These are phyloP conservation scores for Teunomyces kruisii DNA, from an alignment of 805 yeast genomes.

Conservation along the genomic window DNA sequence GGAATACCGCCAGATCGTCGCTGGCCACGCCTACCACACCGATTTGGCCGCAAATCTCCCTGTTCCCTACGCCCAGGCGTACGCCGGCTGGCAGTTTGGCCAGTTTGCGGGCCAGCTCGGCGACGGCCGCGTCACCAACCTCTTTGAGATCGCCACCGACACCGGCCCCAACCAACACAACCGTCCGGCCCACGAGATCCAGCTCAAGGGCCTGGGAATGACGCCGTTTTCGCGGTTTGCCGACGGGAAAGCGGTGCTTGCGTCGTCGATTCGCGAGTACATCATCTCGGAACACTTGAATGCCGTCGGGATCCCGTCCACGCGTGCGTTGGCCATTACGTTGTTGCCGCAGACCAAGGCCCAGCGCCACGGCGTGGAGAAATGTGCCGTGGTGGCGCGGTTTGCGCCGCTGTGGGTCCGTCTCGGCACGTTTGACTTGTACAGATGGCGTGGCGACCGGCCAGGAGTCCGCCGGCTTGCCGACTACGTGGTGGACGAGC, in stretches of 20 bases:
- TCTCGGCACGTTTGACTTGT: constrained; percentile 84
- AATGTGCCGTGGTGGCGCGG: constrained; percentile 81
- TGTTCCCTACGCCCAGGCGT: constrained; percentile 85
- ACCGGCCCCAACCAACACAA: constrained; percentile 15
- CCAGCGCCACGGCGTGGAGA: constrained; percentile 66
- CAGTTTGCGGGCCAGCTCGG: constrained; percentile 96
- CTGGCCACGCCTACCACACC: constrained; percentile 51
- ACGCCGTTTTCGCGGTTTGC: constrained; percentile 95
- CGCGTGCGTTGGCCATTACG: constrained; percentile 77
- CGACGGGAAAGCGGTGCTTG: constrained; percentile 90
- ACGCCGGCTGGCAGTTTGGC: constrained; percentile 97
- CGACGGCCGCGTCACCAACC: constrained; percentile 85
- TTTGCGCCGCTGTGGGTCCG: constrained; percentile 87
- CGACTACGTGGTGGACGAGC: constrained; percentile 69
- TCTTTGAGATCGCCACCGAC: constrained; percentile 64
- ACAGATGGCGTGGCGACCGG: constrained; percentile 70
- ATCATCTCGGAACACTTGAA: constrained; percentile 78
- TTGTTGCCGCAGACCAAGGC: constrained; percentile 76
- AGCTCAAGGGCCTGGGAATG: constrained; percentile 87
- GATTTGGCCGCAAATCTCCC: constrained; percentile 36
- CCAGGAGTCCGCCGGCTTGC: constrained; percentile 60
- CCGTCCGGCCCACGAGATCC: constrained; percentile 57
- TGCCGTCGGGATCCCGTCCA: constrained; percentile 81
- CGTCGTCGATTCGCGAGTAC: constrained; percentile 88
- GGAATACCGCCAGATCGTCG: constrained; percentile 52